A percentile compares a stretch with the other conserved stretches of the same genome.
Evolutionary conservation across 768 basidiomycete genomes (phyloP).

Genomic region (Auriscalpium orientale): DNA sequence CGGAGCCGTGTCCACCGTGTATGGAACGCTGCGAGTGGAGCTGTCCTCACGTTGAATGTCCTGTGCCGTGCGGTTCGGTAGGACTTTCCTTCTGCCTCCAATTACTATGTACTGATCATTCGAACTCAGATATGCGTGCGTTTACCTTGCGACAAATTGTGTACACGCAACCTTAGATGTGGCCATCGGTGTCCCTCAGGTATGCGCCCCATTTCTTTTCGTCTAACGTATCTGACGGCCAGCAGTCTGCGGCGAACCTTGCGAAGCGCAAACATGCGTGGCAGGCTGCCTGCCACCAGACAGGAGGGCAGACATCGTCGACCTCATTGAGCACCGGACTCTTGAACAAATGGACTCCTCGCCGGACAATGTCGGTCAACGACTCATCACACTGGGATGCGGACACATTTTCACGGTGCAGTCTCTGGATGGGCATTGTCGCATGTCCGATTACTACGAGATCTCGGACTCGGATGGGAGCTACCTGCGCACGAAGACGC

Average conservation of each 20-base stretch:
- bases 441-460: constrained; percentile 24
- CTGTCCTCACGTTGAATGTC: constrained; percentile 27
- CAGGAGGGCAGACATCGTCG: constrained; percentile 25
- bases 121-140: constrained; percentile 27
- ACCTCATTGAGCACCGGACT: constrained; percentile 27
- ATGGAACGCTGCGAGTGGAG: constrained; percentile 28
- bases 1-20: constrained; percentile 26
- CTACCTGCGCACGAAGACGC: constrained; percentile 18
- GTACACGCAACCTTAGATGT: constrained; percentile 23
- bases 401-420: constrained; percentile 34
- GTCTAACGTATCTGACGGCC: too few species aligned
- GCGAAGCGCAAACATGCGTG: constrained; percentile 25
- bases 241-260: constrained; percentile 33
- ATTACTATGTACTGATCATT: too few species aligned
- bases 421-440: constrained; percentile 30
- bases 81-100: neutral
- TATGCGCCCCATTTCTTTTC: constrained; percentile 1
- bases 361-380: constrained; percentile 23
- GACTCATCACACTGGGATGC: constrained; percentile 24
- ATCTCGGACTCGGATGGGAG: constrained; percentile 14
- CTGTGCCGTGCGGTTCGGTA: constrained; percentile 30
- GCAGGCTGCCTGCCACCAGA: constrained; percentile 20
- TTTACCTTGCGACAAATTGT: constrained; percentile 29
- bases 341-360: constrained; percentile 19
- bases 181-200: constrained; percentile 33